Base-by-base conservation (phyloP, 257 asterid genomes). In the Buddleja alternifolia region DNA sequence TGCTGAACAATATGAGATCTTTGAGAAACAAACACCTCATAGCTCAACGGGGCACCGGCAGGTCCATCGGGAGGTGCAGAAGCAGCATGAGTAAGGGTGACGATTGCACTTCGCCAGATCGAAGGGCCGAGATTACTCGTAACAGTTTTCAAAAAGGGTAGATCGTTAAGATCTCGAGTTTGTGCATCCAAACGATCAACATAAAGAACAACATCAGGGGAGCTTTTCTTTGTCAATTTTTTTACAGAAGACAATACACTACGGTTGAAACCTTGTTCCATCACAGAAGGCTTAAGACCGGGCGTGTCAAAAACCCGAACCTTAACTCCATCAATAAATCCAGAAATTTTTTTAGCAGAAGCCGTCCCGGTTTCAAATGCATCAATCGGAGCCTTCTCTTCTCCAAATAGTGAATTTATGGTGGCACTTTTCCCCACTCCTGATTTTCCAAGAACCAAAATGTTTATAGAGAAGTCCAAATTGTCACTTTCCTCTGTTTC, bases 401-500 rank as follows among this genome's bases (percentile, higher is more conserved):
- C 89, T 12, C 92, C 89, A 61, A 79, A 73, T 66, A 93, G 72
- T 6, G 98, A 88, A 72, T 93, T 93, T 73, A 93, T 78, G 39
- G 95, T 93, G 45, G 98, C 90, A 47, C 98, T 93, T 66, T 93
- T 93, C 57, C 97, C 98, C 78, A 88, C 95, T 32, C 98, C 98
- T 51, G 89, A 84, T 74, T 93, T 93, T 72, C 98, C 98, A 77
- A 93, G 82, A 79, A 81, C 96, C 76, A 88, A 80, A 47, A 93
- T 84, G 84, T 84, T 85, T 17, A 93, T 60, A 41, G 95, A 88
- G 76, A 93, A 88, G 69, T 90, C 87, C 81, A 93, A 53, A 74
- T 75, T 80, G 55, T 84, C 88, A 40, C 56, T 75, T 52, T 72
- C 85, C 50, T 67, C 88, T 17, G 82, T 66, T 81, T 93, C 98